Base-by-base conservation (phyloP, 2,329 filamentous ascomycete species). In the Aspergillus eucalypticola region DNA sequence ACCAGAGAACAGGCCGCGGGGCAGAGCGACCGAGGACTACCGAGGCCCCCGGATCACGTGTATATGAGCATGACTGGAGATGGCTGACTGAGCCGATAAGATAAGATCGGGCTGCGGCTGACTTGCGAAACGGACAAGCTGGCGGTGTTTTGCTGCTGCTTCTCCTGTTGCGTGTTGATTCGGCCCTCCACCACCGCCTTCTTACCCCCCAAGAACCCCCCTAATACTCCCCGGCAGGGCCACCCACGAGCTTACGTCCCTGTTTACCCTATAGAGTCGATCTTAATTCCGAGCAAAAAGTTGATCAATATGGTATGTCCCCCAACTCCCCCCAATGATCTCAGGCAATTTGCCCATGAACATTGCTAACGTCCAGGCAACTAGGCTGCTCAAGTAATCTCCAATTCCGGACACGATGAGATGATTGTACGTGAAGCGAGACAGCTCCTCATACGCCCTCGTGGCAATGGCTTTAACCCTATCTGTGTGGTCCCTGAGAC, bases 321-420 rank as follows among this genome's bases (percentile, higher is more conserved):
- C 29, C 6, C 25, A 15, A 29, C 56, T 48, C 50, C 49, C 27
- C 49, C 25, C 8, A 23, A 39, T 8, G 23, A 29, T 38, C 41
- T 8, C 11, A 27, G 50, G 17, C 61, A 23, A 23, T 55, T 46
- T 46, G 50, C 29, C 46, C 27, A 25, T 58, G 62, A 59, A 61
- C 67, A 51, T 66, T 54, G 27, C 56, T 38, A 60, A 25, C 55
- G 56, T 56, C 35, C 56, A 41, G 27, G 48, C 42, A 60, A n/a
- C 42, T 60, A 89, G 88, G 68, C 73, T 65, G 68, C 73, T 67
- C 90, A 93, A 82, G 87, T 91, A 71, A 92, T 93, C 79, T 86
- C 89, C 66, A 92, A 91, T 78, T 90, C 89, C 64, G 90, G 90
- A 74, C 95, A 99, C 83, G 94, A 98, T 89, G 94, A 97, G 78